Evolutionary conservation across 2,329 filamentous ascomycete species (phyloP).

Genomic region (Aspergillus pseudoterreus): DNA sequence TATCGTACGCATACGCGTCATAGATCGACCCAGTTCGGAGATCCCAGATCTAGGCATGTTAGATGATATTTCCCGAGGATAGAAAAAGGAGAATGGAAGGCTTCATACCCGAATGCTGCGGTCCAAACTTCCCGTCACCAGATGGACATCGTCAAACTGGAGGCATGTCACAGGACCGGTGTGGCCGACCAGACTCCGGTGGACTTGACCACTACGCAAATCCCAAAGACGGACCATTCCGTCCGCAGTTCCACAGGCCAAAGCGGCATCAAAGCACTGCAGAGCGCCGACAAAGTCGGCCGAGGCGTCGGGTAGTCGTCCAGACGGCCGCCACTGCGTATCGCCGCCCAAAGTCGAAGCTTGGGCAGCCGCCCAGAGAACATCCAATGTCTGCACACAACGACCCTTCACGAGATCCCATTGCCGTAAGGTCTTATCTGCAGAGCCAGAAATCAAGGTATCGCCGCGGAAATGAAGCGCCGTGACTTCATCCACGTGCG

Average conservation of each 20-base stretch:
- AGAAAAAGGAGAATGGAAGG: not conserved
- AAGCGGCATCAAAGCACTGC: slow-evolving; percentile 91
- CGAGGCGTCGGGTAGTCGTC: slow-evolving; percentile 59
- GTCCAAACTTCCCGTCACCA: slow-evolving; percentile 90
- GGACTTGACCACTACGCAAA: slow-evolving; percentile 92
- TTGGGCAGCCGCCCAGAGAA: slow-evolving; percentile 96
- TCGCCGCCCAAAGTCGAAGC: slow-evolving; percentile 65
- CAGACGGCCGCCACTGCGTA: slow-evolving; percentile 66
- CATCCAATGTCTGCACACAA: slow-evolving; percentile 94
- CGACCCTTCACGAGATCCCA: slow-evolving; percentile 98
- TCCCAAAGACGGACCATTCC: slow-evolving; percentile 98
- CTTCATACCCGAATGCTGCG: slow-evolving; percentile 82
- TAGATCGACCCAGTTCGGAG: slow-evolving; percentile 91
- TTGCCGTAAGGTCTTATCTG: slow-evolving; percentile 94
- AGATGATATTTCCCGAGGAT: slow-evolving; percentile 3
- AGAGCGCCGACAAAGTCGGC: slow-evolving; percentile 93
- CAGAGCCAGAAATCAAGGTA: slow-evolving; percentile 88
- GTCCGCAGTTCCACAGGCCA: slow-evolving; percentile 94
- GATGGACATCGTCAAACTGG: slow-evolving; percentile 92
- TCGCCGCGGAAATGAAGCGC: slow-evolving; percentile 87
- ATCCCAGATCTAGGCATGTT: slow-evolving; percentile 80
- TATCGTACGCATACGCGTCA: slow-evolving; percentile 93
- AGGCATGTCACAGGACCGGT: slow-evolving; percentile 91
- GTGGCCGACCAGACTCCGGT: slow-evolving; percentile 90
- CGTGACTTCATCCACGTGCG: slow-evolving; percentile 91